phyloP scores from a whole-genome alignment of 176 grass and related monocot species.

The Microstegium vimineum region DNA sequence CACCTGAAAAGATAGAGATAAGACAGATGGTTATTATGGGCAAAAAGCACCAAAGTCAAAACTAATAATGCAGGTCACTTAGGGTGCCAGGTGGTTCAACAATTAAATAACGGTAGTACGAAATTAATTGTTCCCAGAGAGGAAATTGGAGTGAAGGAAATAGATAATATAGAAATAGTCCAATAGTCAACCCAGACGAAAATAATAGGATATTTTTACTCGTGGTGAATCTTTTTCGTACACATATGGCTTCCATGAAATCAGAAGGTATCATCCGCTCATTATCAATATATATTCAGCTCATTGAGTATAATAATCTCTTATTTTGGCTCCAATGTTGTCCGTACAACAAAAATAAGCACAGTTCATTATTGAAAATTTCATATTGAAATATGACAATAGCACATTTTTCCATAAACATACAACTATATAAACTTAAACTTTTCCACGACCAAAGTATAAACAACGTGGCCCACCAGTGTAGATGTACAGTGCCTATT shows the following conservation, averaged over 20 bases:
- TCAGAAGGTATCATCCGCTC: too few relatives aligned
- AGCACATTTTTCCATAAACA: background rate
- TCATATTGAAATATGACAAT: background rate
- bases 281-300: too few relatives aligned
- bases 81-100: background rate
- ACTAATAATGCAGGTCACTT: background rate
- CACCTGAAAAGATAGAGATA: constrained; percentile 51
- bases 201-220: background rate
- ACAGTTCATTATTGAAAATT: background rate
- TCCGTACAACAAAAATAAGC: too few relatives aligned
- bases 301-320: too few relatives aligned
- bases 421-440: background rate
- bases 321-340: too few relatives aligned
- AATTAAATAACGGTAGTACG: background rate
- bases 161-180: background rate
- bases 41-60: background rate
- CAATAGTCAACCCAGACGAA: background rate
- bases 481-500: background rate
- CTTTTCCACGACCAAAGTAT: background rate
- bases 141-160: constrained; percentile 9
- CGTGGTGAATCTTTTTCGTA: background rate
- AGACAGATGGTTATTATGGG: background rate
- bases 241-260: background rate
- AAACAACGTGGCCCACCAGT: background rate
- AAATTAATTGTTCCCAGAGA: background rate